phyloP scores from a whole-genome alignment of 352 stramenopile species.

The Phytophthora palmivora region DNA sequence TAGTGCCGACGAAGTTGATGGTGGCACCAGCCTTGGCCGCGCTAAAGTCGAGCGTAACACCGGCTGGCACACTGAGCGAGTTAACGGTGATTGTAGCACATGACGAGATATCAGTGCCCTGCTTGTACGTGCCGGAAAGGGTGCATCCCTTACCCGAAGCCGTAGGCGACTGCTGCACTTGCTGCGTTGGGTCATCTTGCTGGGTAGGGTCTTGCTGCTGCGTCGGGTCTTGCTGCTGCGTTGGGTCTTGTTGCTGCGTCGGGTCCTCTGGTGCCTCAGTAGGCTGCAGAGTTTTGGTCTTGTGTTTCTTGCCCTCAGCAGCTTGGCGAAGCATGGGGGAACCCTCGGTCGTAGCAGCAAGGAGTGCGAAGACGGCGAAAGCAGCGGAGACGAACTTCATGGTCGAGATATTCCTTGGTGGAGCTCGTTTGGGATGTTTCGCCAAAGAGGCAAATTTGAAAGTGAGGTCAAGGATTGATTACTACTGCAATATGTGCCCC shows the following conservation, averaged over 20 bases:
- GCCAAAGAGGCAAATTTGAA: constrained; percentile 19
- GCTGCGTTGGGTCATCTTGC: constrained; percentile 4
- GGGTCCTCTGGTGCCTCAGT: neutral
- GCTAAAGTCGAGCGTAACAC: constrained; percentile 45
- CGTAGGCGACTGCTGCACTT: neutral
- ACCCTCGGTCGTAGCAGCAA: constrained; percentile 13
- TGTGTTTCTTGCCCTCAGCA: constrained; percentile 8
- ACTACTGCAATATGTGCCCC: no score
- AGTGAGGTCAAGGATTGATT: constrained; percentile 12
- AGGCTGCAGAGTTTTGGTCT: constrained; percentile 1
- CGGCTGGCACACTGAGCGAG: constrained; percentile 36
- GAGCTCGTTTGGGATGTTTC: neutral
- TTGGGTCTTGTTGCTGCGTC: constrained; percentile 13
- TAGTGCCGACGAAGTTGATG: constrained; percentile 44
- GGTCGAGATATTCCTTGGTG: neutral
- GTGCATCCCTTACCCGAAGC: constrained; percentile 20
- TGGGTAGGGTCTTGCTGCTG: constrained; percentile 9
- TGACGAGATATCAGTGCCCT: constrained; percentile 25
- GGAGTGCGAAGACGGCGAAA: constrained; percentile 13
- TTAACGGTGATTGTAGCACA: constrained; percentile 33
- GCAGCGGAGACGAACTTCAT: constrained; percentile 20
- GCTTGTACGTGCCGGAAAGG: constrained; percentile 29
- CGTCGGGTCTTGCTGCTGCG: constrained; percentile 1
- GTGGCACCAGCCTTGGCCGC: constrained; percentile 34
- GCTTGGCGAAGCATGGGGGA: constrained; percentile 22